Evolutionary conservation across 139 green algal species (phyloP).

Genomic region (Haematococcus lacustris): DNA sequence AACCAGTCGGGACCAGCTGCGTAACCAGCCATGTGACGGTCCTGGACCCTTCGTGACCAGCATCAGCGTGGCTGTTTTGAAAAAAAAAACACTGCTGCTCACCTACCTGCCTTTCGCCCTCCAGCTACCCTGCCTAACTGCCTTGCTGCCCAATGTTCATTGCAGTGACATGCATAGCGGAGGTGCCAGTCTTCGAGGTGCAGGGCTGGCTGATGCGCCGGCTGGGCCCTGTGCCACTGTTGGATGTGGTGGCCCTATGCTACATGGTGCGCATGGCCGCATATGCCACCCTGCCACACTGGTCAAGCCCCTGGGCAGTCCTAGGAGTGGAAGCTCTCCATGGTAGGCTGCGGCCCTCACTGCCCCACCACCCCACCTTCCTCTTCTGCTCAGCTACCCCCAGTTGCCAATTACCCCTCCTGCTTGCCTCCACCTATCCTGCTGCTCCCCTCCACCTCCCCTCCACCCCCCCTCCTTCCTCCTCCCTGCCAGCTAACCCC

Average conservation of each 20-base stretch:
- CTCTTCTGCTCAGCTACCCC: not conserved
- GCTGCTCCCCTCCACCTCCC: no score
- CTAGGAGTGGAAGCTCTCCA: slow-evolving; percentile 47
- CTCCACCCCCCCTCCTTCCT: no score
- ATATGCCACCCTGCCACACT: slow-evolving; percentile 29
- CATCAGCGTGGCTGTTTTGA: no score
- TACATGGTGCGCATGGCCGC: slow-evolving; percentile 35
- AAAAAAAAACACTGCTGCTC: not conserved
- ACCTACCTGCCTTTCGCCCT: no score
- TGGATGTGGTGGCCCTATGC: slow-evolving; percentile 14
- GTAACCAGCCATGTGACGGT: not conserved
- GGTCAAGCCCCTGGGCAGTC: slow-evolving; percentile 29
- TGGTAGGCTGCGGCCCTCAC: slow-evolving; percentile 4
- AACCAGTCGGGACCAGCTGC: not conserved
- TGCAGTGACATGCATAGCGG: slow-evolving; percentile 32
- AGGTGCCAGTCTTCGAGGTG: slow-evolving; percentile 42
- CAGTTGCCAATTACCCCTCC: not conserved
- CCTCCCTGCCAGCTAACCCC: no score
- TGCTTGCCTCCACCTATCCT: not conserved
- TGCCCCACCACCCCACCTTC: no score
- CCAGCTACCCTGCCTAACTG: not conserved
- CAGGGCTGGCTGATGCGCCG: slow-evolving; percentile 21
- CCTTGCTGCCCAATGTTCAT: not conserved
- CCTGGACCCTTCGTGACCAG: not conserved
- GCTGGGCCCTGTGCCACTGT: slow-evolving; percentile 9